Conservation (phyloP, 2,329 filamentous ascomycete genomes). For the Colletotrichum costaricense region DNA sequence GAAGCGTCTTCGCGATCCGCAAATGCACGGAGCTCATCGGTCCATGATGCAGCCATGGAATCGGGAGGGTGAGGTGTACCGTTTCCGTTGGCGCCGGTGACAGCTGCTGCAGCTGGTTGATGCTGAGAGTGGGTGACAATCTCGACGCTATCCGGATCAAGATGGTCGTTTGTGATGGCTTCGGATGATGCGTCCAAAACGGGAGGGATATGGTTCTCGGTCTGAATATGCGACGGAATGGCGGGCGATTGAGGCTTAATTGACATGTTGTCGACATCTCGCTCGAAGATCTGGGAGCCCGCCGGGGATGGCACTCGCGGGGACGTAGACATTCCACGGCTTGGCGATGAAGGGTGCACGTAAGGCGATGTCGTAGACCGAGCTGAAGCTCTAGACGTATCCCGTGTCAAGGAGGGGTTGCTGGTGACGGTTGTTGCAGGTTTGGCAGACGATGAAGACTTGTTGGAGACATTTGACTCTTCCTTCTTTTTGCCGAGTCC, state of each 20-base stretch:
- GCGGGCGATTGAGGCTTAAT: slow-evolving; percentile 80
- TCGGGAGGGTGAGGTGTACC: slow-evolving; percentile 51
- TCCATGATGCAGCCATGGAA: slow-evolving; percentile 61
- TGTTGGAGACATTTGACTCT: slow-evolving; percentile 50
- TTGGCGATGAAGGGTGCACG: slow-evolving; percentile 71
- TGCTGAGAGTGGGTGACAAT: slow-evolving; percentile 90
- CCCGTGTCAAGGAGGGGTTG: slow-evolving; percentile 41
- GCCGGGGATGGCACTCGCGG: slow-evolving; percentile 83
- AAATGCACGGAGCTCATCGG: slow-evolving; percentile 68
- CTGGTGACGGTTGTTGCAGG: slow-evolving; percentile 42
- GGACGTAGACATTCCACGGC: slow-evolving; percentile 74
- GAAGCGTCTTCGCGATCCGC: slow-evolving; percentile 71
- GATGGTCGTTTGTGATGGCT: slow-evolving; percentile 86
- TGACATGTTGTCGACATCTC: slow-evolving; percentile 87
- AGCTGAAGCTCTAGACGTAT: slow-evolving; percentile 49
- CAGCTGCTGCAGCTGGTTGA: slow-evolving; percentile 78
- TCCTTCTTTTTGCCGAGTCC: slow-evolving; percentile 73
- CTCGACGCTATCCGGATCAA: slow-evolving; percentile 90
- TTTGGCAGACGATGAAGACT: slow-evolving; percentile 36
- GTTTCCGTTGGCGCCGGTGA: slow-evolving; percentile 61
- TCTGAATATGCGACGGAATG: slow-evolving; percentile 94
- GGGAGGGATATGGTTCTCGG: slow-evolving; percentile 92
- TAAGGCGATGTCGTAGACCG: slow-evolving; percentile 54
- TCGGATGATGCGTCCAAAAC: slow-evolving; percentile 92
- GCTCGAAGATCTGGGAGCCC: slow-evolving; percentile 87